Percentiles rank a stretch among this genome's conserved stretches.
Evolutionary conservation across 2,329 filamentous ascomycete species (phyloP).

Genomic region (Aspergillus niger): DNA sequence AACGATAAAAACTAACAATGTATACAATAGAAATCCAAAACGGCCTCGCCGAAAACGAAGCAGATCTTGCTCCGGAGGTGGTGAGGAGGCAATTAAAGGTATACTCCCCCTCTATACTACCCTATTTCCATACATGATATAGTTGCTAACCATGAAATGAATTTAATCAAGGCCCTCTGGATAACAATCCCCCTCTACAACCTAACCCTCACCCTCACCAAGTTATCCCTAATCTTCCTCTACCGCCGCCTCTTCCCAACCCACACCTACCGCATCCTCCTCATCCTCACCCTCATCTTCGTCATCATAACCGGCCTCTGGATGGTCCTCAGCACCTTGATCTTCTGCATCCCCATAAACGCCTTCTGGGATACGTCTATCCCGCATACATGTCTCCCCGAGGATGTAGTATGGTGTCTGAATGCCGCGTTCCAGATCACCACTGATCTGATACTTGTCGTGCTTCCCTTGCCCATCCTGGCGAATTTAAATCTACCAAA

Average conservation of each 20-base stretch:
- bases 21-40: slow-evolving; percentile 22
- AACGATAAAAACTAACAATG: slow-evolving; percentile 4
- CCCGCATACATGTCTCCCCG: slow-evolving; percentile 23
- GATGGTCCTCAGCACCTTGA: slow-evolving; percentile 30
- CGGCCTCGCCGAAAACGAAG: slow-evolving; percentile 24
- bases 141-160: too few species aligned
- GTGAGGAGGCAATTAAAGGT: slow-evolving; percentile 26
- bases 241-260: slow-evolving; percentile 35
- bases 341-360: slow-evolving; percentile 30
- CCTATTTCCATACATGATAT: too few species aligned
- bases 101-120: not conserved
- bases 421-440: slow-evolving; percentile 34
- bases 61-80: slow-evolving; percentile 4
- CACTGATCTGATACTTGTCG: slow-evolving; percentile 28
- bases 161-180: slow-evolving; percentile 26
- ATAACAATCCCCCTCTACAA: slow-evolving; percentile 41
- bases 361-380: slow-evolving; percentile 26
- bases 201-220: slow-evolving; percentile 33
- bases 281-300: slow-evolving; percentile 21
- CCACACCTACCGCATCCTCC: slow-evolving; percentile 22
- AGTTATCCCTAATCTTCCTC: slow-evolving; percentile 35
- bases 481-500: slow-evolving; percentile 25
- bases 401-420: slow-evolving; percentile 27
- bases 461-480: slow-evolving; percentile 31
- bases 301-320: slow-evolving; percentile 29